Evolutionary conservation across 129 eudicot genomes (phyloP).

Genomic region (Calendula officinalis): DNA sequence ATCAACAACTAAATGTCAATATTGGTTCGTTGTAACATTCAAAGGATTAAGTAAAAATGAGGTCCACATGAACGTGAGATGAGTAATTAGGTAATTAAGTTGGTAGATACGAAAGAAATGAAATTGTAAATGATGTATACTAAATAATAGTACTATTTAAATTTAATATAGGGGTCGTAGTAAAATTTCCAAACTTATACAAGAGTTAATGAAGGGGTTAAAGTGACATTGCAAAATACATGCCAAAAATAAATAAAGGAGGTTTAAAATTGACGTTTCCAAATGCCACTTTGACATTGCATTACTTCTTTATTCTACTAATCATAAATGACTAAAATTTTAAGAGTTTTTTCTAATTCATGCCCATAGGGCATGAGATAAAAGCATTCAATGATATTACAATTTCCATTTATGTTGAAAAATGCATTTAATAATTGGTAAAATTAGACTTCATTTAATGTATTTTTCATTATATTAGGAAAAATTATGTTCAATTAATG

Average conservation of each 20-base stretch:
- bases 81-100: slow-evolving; percentile 18
- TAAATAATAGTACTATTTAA: slow-evolving; percentile 13
- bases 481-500: too few relatives aligned
- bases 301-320: too few relatives aligned
- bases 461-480: too few relatives aligned
- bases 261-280: slow-evolving; percentile 13
- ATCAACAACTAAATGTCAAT: background rate
- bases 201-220: background rate
- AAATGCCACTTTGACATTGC: slow-evolving; percentile 27
- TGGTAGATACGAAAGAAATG: slow-evolving; percentile 14
- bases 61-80: slow-evolving; percentile 17
- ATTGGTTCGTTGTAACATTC: background rate
- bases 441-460: too few relatives aligned
- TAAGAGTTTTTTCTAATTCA: too few relatives aligned
- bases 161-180: slow-evolving; percentile 6
- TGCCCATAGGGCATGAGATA: too few relatives aligned
- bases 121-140: slow-evolving; percentile 4
- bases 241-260: slow-evolving; percentile 14
- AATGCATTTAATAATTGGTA: too few relatives aligned
- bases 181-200: slow-evolving; percentile 12
- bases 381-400: too few relatives aligned
- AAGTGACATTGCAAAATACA: slow-evolving; percentile 3
- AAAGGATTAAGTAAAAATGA: background rate
- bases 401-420: too few relatives aligned
- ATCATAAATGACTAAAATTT: slow-evolving; percentile 1